A percentile compares a stretch with the other conserved stretches of the same genome.
These are phyloP conservation scores for Diversispora eburnea DNA, from an alignment of 192 early-diverging fungal species.

Conservation along the genomic window DNA sequence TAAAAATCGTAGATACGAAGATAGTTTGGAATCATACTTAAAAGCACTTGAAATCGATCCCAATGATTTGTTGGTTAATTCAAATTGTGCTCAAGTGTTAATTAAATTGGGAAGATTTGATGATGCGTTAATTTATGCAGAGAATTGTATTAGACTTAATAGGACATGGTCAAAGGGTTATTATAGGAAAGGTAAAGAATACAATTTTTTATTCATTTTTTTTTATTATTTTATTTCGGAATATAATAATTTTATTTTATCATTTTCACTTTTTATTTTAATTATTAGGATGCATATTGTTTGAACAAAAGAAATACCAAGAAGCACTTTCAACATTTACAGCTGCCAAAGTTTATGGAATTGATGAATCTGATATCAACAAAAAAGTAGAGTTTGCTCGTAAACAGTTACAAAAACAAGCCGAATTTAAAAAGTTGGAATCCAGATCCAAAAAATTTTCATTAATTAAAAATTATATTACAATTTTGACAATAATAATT, in stretches of 20 bases:
- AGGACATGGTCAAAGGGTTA: conserved; percentile 18
- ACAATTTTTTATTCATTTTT: neutral
- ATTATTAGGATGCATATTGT: conserved; percentile 18
- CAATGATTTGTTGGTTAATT: conserved; percentile 8
- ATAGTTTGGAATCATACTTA: neutral
- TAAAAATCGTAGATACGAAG: conserved; percentile 8
- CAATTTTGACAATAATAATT: neutral
- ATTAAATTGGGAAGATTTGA: conserved; percentile 7
- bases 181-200: conserved; percentile 15
- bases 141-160: conserved; percentile 16
- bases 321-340: neutral
- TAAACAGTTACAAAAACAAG: neutral
- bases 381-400: conserved; percentile 3
- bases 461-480: neutral
- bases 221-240: neutral
- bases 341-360: neutral
- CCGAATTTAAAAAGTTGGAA: neutral
- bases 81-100: conserved; percentile 12
- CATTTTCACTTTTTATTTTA: neutral
- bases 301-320: conserved; percentile 15
- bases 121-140: conserved; percentile 17
- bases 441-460: neutral
- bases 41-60: conserved; percentile 17
- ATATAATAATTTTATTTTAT: neutral
- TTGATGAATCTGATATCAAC: neutral